phyloP scores from a whole-genome alignment of 257 asterid genomes.

The Euphrasia confusa region DNA sequence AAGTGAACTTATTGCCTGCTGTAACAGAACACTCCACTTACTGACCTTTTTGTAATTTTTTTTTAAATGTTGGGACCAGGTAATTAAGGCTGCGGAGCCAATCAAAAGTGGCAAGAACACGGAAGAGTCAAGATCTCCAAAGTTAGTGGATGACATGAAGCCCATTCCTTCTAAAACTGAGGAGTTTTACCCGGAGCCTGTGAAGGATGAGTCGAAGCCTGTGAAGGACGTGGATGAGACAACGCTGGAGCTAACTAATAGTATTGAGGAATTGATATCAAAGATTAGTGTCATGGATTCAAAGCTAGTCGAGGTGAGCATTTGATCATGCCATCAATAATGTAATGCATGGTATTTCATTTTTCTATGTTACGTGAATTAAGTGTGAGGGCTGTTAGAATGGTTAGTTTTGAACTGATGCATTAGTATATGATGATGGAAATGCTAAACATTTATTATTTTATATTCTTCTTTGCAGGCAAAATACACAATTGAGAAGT shows the following conservation, averaged over 20 bases:
- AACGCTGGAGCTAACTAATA: slow-evolving; percentile 34
- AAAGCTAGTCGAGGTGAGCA: slow-evolving; percentile 63
- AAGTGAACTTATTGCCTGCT: background rate
- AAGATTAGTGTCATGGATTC: slow-evolving; percentile 47
- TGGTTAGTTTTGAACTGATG: background rate
- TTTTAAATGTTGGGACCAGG: slow-evolving; percentile 32
- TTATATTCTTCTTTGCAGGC: slow-evolving; percentile 42
- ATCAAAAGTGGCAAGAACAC: slow-evolving; percentile 31
- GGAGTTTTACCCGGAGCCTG: slow-evolving; percentile 26
- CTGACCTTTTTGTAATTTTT: background rate
- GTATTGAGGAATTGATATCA: slow-evolving; percentile 47
- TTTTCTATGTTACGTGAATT: slow-evolving; percentile 11
- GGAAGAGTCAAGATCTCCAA: slow-evolving; percentile 36
- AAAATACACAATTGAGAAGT: slow-evolving; percentile 44
- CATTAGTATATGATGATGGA: background rate
- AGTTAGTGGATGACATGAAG: slow-evolving; percentile 32
- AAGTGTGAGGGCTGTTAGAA: background rate
- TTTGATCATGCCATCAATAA: slow-evolving; percentile 12
- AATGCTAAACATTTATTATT: background rate
- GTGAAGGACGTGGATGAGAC: slow-evolving; percentile 37
- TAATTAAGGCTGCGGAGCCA: slow-evolving; percentile 35
- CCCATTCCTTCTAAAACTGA: slow-evolving; percentile 31
- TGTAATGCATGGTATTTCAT: background rate
- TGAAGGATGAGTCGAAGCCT: slow-evolving; percentile 29
- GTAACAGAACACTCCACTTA: background rate